phyloP scores from a whole-genome alignment of 352 stramenopile species.

The Globisporangium solare region DNA sequence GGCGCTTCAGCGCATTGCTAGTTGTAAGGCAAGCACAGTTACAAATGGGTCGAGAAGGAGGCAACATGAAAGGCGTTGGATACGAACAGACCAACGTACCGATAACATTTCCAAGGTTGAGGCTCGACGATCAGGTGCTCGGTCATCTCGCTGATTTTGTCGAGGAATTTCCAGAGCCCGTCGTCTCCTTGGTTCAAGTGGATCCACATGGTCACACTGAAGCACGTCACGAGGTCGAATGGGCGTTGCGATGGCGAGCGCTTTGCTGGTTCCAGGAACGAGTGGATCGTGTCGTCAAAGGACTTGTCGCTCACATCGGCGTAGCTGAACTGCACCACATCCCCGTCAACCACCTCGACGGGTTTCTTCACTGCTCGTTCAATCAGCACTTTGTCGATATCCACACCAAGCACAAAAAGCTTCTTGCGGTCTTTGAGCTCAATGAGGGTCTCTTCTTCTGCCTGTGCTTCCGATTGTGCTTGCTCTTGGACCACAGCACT shows the following conservation, averaged over 20 bases:
- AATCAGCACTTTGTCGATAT: constrained; percentile 74
- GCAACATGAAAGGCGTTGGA: too few relatives aligned
- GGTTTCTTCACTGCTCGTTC: constrained; percentile 39
- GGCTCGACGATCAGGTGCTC: constrained; percentile 75
- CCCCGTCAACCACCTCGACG: constrained; percentile 19
- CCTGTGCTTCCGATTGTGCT: too few relatives aligned
- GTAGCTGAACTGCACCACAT: constrained; percentile 47
- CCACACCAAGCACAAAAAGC: constrained; percentile 61
- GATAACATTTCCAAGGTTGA: constrained; percentile 85
- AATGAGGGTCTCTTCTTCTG: background rate
- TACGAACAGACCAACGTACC: constrained; percentile 28
- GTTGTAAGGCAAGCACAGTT: background rate
- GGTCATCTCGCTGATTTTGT: constrained; percentile 51
- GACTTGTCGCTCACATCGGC: constrained; percentile 49
- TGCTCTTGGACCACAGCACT: too few relatives aligned
- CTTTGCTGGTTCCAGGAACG: constrained; percentile 42
- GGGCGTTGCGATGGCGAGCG: constrained; percentile 26
- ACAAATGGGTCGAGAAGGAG: background rate
- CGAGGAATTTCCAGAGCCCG: constrained; percentile 67
- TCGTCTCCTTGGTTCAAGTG: constrained; percentile 84
- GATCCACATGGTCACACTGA: constrained; percentile 88
- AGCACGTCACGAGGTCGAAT: constrained; percentile 76
- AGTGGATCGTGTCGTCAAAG: constrained; percentile 36
- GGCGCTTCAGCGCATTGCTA: constrained; percentile 66
- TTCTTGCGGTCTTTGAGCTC: constrained; percentile 27